These are phyloP conservation scores for Syncephalastrum contaminatum DNA, from an alignment of 371 early-diverging fungal genomes.

Conservation along the genomic window DNA sequence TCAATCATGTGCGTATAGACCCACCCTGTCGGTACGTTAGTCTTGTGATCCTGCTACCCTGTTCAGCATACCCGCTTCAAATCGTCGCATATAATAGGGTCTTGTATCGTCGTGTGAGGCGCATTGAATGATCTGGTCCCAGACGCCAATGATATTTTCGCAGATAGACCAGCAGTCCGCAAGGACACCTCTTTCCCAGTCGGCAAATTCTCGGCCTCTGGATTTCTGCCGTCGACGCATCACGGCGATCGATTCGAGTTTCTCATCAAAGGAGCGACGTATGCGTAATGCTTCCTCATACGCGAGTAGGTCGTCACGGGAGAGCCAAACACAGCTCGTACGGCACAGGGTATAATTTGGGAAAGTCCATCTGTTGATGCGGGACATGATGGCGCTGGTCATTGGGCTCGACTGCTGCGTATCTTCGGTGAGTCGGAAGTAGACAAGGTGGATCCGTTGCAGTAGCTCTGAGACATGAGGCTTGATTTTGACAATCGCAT, in stretches of 20 bases:
- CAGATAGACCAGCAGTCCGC: constrained; percentile 29
- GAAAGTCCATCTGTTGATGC: constrained; percentile 55
- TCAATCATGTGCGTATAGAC: constrained; percentile 63
- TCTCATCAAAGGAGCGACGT: constrained; percentile 30
- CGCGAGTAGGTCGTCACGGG: constrained; percentile 49
- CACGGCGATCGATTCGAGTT: constrained; percentile 20
- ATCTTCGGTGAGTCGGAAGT: constrained; percentile 40
- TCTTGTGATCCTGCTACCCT: no score
- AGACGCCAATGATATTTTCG: constrained; percentile 41
- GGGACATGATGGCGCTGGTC: constrained; percentile 54
- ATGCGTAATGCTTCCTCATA: constrained; percentile 55
- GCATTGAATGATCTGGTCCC: constrained; percentile 37
- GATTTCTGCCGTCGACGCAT: constrained; percentile 10
- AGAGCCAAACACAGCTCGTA: constrained; percentile 50
- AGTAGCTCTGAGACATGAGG: constrained; percentile 20
- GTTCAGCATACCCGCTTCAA: constrained; percentile 52
- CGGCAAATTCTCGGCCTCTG: constrained; percentile 12
- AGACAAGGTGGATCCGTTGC: constrained; percentile 53
- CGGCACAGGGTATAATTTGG: constrained; percentile 54
- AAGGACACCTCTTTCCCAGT: not conserved
- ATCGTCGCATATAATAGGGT: constrained; percentile 46
- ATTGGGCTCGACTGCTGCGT: constrained; percentile 35
- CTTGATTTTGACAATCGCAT: no score
- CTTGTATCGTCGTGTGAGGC: constrained; percentile 17
- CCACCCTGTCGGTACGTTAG: constrained; percentile 47